Conservation (phyloP, 1,284 basidiomycete genomes). For the Malassezia caprae region DNA sequence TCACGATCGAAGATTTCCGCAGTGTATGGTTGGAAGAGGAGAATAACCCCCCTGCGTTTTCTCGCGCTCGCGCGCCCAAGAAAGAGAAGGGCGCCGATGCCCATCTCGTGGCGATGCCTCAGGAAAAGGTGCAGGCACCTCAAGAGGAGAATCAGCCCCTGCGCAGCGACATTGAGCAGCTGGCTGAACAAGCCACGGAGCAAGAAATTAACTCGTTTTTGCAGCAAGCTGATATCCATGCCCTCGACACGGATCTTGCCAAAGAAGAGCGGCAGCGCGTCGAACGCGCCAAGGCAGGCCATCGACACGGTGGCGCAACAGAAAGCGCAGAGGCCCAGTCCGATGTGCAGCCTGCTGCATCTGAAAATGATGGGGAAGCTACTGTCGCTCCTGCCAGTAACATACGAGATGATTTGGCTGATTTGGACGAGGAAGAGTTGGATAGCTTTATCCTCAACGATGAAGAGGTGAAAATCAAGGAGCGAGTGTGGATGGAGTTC, state of each 20-base stretch:
- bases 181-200: constrained; percentile 36
- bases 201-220: constrained; percentile 35
- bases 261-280: constrained; percentile 27
- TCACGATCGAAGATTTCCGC: constrained; percentile 84
- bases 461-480: constrained; percentile 78
- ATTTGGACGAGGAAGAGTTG: constrained; percentile 80
- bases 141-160: neutral
- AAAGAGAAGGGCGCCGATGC: constrained; percentile 52
- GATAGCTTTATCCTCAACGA: constrained; percentile 69
- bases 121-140: neutral
- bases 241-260: constrained; percentile 30
- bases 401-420: constrained; percentile 26
- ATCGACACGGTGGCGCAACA: constrained; percentile 9
- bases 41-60: constrained; percentile 69
- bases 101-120: constrained; percentile 1
- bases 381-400: neutral
- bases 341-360: neutral
- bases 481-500: constrained; percentile 90
- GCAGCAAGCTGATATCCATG: constrained; percentile 27
- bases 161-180: constrained; percentile 20
- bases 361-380: neutral
- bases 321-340: constrained; percentile 2
- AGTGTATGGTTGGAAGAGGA: constrained; percentile 83
- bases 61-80: constrained; percentile 63
- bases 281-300: constrained; percentile 26